These are phyloP conservation scores for Termitomyces titanicus DNA, from an alignment of 768 basidiomycete genomes.

Conservation along the genomic window DNA sequence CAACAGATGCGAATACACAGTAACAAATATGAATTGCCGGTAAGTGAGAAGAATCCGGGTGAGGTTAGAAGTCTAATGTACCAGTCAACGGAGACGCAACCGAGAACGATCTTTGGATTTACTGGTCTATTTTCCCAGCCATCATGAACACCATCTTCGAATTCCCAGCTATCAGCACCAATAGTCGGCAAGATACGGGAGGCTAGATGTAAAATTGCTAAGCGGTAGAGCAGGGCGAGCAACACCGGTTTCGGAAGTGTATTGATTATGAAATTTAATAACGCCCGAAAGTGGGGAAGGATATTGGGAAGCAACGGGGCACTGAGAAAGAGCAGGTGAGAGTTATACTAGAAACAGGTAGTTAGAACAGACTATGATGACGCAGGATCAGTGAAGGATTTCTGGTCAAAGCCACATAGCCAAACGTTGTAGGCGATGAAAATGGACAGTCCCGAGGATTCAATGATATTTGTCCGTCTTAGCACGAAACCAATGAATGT, in stretches of 20 bases:
- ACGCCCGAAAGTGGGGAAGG: constrained; percentile 74
- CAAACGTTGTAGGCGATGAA: constrained; percentile 91
- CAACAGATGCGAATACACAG: constrained; percentile 83
- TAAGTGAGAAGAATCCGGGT: constrained; percentile 77
- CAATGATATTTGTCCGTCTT: constrained; percentile 88
- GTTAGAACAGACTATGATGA: constrained; percentile 65
- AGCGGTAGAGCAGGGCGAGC: constrained; percentile 72
- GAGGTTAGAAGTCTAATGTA: constrained; percentile 65
- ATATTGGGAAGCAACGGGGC: constrained; percentile 76
- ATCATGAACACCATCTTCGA: constrained; percentile 56
- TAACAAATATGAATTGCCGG: constrained; percentile 79
- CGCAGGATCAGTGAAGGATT: constrained; percentile 67
- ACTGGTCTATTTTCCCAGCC: constrained; percentile 78
- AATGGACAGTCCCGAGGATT: constrained; percentile 82
- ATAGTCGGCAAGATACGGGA: constrained; percentile 83
- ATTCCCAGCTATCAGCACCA: constrained; percentile 76
- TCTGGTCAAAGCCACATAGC: constrained; percentile 80
- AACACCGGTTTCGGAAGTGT: constrained; percentile 85
- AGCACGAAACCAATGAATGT: constrained; percentile 89
- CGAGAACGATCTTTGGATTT: constrained; percentile 16
- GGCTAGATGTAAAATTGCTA: constrained; percentile 77
- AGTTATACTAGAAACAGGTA: background rate
- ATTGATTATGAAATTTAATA: constrained; percentile 79
- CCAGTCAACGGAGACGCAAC: constrained; percentile 5
- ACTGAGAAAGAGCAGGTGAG: constrained; percentile 30